These are phyloP conservation scores for Stephania japonica DNA, from an alignment of 164 flowering plant species.

Conservation along the genomic window DNA sequence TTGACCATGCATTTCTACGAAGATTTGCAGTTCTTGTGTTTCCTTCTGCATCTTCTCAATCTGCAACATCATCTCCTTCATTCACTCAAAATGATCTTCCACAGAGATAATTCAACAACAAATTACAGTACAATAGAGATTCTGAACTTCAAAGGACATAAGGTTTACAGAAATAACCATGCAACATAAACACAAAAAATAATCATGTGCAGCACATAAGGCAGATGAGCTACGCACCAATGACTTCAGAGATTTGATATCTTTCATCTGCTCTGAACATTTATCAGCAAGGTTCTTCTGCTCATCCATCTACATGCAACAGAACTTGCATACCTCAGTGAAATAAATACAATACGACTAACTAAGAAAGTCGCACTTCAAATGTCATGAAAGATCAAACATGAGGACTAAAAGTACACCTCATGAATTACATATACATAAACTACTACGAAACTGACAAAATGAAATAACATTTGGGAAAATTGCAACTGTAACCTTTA, in stretches of 20 bases:
- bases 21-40: slow-evolving; percentile 56
- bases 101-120: background rate
- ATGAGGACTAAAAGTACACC: too few relatives aligned
- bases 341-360: background rate
- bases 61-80: slow-evolving; percentile 37
- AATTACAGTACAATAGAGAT: background rate
- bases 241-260: slow-evolving; percentile 66
- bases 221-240: slow-evolving; percentile 37
- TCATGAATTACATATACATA: too few relatives aligned
- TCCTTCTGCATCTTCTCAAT: slow-evolving; percentile 72
- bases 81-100: slow-evolving; percentile 3
- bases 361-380: background rate
- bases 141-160: background rate
- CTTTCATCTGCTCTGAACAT: slow-evolving; percentile 50
- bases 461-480: background rate
- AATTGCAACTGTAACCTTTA: slow-evolving; percentile 40
- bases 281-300: slow-evolving; percentile 41
- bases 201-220: background rate
- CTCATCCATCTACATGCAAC: slow-evolving; percentile 52
- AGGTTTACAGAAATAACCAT: background rate
- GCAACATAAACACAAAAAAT: background rate
- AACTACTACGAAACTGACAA: background rate
- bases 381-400: background rate
- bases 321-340: background rate
- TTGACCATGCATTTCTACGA: slow-evolving; percentile 77